Conservation (phyloP, 345 rosid genomes). For the Corchorus capsularis region DNA sequence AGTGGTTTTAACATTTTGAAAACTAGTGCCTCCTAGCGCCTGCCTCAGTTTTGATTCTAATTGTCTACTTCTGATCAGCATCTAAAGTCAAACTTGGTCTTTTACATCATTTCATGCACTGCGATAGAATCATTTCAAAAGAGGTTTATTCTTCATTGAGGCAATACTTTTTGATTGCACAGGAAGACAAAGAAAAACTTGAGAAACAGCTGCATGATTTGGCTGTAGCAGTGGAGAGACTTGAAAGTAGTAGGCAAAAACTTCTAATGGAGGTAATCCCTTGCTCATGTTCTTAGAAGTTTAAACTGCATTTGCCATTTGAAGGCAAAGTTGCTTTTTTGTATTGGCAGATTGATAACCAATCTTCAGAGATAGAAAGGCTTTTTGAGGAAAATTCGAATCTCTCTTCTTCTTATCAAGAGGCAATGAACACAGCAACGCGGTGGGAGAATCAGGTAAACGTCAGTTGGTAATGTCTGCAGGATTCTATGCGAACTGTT, state of each 20-base stretch:
- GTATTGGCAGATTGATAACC: conserved; percentile 79
- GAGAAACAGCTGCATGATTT: conserved; percentile 94
- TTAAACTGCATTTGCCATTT: conserved; percentile 13
- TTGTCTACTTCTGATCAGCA: conserved; percentile 2
- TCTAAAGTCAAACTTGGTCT: neutral
- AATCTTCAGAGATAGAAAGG: conserved; percentile 93
- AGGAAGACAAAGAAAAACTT: conserved; percentile 85
- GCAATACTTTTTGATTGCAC: conserved; percentile 5
- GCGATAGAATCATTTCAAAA: neutral
- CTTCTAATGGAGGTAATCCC: conserved; percentile 81
- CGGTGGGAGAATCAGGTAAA: conserved; percentile 83
- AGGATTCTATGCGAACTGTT: neutral
- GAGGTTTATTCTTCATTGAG: neutral
- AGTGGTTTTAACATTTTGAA: conserved; percentile 1
- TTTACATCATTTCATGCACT: conserved; percentile 3
- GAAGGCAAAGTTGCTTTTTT: conserved; percentile 14
- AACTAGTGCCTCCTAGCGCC: neutral
- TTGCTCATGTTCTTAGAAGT: conserved; percentile 20
- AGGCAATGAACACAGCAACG: conserved; percentile 56
- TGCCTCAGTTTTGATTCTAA: conserved; percentile 1
- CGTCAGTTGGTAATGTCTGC: conserved; percentile 1
- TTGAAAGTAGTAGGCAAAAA: conserved; percentile 93
- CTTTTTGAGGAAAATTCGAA: conserved; percentile 89
- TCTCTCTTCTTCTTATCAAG: conserved; percentile 69
- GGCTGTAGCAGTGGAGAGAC: conserved; percentile 92